Conservation (phyloP, 1,284 basidiomycete species). For the Pseudozyma thailandica region DNA sequence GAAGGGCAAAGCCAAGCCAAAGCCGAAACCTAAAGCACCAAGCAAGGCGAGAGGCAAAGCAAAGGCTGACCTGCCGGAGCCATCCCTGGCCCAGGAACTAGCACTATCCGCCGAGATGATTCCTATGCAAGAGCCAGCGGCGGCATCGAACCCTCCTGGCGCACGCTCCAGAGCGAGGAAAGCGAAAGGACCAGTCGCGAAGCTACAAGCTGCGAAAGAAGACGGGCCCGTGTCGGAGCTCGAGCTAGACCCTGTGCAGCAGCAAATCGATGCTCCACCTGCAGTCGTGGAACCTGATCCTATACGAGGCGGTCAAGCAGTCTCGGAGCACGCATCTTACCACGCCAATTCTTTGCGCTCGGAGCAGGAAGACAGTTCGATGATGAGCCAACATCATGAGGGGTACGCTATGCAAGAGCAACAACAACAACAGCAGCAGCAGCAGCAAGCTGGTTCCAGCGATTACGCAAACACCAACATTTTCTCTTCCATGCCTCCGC, state of each 20-base stretch:
- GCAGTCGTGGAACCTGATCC: not conserved
- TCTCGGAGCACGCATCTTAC: not conserved
- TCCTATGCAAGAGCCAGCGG: not conserved
- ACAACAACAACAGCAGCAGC: not conserved
- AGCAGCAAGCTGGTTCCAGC: not conserved
- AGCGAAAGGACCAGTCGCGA: conserved; percentile 22
- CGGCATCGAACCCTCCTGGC: not conserved
- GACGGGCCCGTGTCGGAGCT: conserved; percentile 32
- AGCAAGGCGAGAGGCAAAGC: conserved; percentile 15
- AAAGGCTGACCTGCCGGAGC: not conserved
- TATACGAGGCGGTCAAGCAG: not conserved
- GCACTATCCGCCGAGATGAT: not conserved
- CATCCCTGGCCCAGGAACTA: not conserved
- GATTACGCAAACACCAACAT: conserved; percentile 9
- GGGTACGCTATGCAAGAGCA: not conserved
- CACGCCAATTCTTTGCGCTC: no score
- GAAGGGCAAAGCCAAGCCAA: conserved; percentile 8
- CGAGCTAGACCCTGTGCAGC: conserved; percentile 20
- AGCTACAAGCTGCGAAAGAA: conserved; percentile 19
- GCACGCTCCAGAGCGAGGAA: conserved; percentile 6
- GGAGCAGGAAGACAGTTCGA: not conserved
- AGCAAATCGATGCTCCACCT: not conserved
- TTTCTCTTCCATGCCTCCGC: conserved; percentile 22
- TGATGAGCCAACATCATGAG: not conserved
- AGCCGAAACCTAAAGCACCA: conserved; percentile 10